phyloP scores from a whole-genome alignment of 768 basidiomycete genomes.

The Scleroderma bovista region DNA sequence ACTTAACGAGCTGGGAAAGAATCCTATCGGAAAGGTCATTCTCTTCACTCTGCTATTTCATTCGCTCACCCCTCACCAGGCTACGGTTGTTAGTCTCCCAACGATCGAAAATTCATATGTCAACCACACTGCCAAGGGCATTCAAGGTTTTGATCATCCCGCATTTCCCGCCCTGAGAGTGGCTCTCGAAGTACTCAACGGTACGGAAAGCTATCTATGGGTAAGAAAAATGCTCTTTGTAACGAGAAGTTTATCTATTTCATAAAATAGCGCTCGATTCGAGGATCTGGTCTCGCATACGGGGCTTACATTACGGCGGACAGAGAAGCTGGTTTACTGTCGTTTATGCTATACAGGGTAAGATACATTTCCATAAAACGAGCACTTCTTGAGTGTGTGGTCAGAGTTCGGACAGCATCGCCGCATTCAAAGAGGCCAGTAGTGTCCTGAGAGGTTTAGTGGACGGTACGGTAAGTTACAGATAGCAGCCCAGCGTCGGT shows the following conservation, averaged over 20 bases:
- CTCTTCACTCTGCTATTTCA: neutral
- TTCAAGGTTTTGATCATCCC: conserved; percentile 73
- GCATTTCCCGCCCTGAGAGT: conserved; percentile 83
- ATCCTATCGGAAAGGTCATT: conserved; percentile 64
- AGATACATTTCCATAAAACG: conserved; percentile 17
- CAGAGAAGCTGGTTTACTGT: conserved; percentile 70
- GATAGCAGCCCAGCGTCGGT: neutral
- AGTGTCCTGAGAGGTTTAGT: conserved; percentile 75
- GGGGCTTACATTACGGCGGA: conserved; percentile 77
- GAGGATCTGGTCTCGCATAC: conserved; percentile 93
- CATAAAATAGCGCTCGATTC: conserved; percentile 66
- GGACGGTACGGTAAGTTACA: conserved; percentile 64
- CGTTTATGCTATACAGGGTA: conserved; percentile 76
- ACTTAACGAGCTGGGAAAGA: conserved; percentile 68
- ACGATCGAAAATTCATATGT: conserved; percentile 94
- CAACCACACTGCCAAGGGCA: conserved; percentile 70
- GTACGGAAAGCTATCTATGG: conserved; percentile 94
- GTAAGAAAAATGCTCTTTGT: conserved; percentile 33
- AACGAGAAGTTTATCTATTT: conserved; percentile 5
- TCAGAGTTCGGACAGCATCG: conserved; percentile 74
- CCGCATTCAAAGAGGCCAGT: conserved; percentile 76
- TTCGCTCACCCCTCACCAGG: conserved; percentile 38
- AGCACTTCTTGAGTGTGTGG: conserved; percentile 7
- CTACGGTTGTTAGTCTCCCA: conserved; percentile 80
- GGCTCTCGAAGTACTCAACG: conserved; percentile 84